phyloP scores from a whole-genome alignment of 495 filamentous ascomycete species.

The Cudoniella acicularis region DNA sequence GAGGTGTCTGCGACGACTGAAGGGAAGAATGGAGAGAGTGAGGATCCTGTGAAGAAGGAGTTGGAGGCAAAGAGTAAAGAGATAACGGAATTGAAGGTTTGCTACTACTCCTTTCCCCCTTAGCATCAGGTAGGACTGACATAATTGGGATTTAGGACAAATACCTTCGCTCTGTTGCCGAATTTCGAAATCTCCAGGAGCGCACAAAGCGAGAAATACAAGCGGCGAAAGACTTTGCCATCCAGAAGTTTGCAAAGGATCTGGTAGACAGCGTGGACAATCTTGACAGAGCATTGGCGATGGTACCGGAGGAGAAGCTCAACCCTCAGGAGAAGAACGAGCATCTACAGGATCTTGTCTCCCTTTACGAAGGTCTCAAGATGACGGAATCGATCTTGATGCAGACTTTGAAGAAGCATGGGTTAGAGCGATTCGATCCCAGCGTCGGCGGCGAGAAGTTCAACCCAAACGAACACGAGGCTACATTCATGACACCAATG shows the following conservation, averaged over 20 bases:
- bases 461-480: conserved; percentile 94
- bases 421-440: conserved; percentile 85
- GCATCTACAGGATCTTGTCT: conserved; percentile 64
- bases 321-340: conserved; percentile 46
- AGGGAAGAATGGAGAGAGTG: conserved; percentile 28
- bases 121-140: background rate
- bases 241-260: conserved; percentile 91
- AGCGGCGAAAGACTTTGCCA: conserved; percentile 81
- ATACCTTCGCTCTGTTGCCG: conserved; percentile 87
- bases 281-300: conserved; percentile 83
- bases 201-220: conserved; percentile 90
- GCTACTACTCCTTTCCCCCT: conserved; percentile 12
- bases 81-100: conserved; percentile 80
- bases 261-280: conserved; percentile 94
- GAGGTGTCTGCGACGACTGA: conserved; percentile 19
- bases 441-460: conserved; percentile 64
- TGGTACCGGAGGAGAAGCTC: conserved; percentile 72
- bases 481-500: conserved; percentile 85
- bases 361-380: conserved; percentile 81
- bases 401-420: conserved; percentile 87
- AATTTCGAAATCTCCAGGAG: conserved; percentile 96
- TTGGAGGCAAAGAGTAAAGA: conserved; percentile 83
- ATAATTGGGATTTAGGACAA: conserved; percentile 65
- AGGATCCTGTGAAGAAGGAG: conserved; percentile 54
- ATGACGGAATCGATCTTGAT: conserved; percentile 93